Percentiles rank a stretch among this genome's conserved stretches.
These are phyloP conservation scores for Helotiales sp. DNA, from an alignment of 2,329 filamentous ascomycete species.

Conservation along the genomic window DNA sequence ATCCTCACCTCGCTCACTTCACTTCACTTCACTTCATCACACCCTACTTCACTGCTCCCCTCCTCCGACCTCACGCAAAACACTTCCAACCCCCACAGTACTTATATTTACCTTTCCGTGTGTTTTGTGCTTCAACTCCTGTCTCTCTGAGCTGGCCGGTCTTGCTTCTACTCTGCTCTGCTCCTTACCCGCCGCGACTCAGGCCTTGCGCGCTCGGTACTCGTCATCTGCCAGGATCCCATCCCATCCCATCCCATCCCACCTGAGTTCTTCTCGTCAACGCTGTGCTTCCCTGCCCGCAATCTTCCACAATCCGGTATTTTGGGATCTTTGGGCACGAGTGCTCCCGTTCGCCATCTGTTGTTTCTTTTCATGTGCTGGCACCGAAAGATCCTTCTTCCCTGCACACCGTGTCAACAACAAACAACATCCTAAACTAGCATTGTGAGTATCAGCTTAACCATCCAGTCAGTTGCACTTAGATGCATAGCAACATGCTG, in stretches of 20 bases:
- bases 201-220: constrained; percentile 1
- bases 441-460: constrained; percentile 24
- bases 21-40: neutral
- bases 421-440: constrained; percentile 17
- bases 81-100: neutral
- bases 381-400: constrained; percentile 24
- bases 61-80: neutral
- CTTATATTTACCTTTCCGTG: neutral
- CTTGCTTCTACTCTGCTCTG: neutral
- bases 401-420: constrained; percentile 26
- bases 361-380: constrained; percentile 28
- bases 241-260: too few species aligned
- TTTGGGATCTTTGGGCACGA: constrained; percentile 10
- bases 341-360: neutral
- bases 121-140: constrained; percentile 4
- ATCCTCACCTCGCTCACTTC: neutral
- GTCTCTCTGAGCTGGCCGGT: neutral
- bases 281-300: constrained; percentile 1
- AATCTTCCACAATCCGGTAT: constrained; percentile 7
- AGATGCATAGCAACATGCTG: constrained; percentile 14
- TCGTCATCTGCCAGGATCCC: constrained; percentile 5
- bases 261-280: constrained; percentile 2
- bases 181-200: neutral
- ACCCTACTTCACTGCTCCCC: neutral
- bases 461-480: constrained; percentile 22